Evolutionary conservation across 2,329 filamentous ascomycete species (phyloP), one percentile per base, ranked within the genome.

Genomic region (Aspergillus clavatus): DNA sequence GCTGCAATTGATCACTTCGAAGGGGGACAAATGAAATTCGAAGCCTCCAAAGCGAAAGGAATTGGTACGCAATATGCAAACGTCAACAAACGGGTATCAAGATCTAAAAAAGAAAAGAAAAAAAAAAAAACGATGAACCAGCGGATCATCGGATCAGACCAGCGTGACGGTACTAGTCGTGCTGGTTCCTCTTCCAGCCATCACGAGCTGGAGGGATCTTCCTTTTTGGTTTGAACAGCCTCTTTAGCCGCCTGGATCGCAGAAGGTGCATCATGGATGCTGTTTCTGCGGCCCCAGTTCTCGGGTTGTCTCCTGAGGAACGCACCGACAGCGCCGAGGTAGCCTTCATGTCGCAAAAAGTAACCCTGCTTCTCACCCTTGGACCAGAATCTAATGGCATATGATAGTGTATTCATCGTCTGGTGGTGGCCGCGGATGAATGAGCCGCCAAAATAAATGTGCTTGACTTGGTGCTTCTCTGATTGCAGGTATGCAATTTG

Each of bases 401-500:
- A 98, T 44, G 86, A 90, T 7, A 98, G 76, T 0, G 93, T 97
- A 68, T 97, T 95, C 81, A 98, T 98, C 10, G 93, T 98, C 71
- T 97, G 93, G 12, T 87, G 83, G 67, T 98, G 93, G 31, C 93
- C 93, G 33, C 93, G 84, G 63, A 98, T 97, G 65, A 97, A 98
- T 5, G 87, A 93, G 19, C 93, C 93, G 18, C 93, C 93, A 68
- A 98, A 98, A 73, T 98, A 98, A 50, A 98, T 97, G 61, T 91
- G 83, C 52, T 87, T 86, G 21, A 97, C 76, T 37, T 85, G 81
- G 71, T 98, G 91, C 62, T 95, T 93, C 66, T 96, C 90, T 5
- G 89, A 93, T 65, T 97, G 93, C n/a, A 98, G 76, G 67, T 93
- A 96, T 35, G 93, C 89, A 58, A 98, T 95, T 72, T 98, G 93